phyloP scores from a whole-genome alignment of 2,329 filamentous ascomycete genomes.

The Dactylellina haptotyla region DNA sequence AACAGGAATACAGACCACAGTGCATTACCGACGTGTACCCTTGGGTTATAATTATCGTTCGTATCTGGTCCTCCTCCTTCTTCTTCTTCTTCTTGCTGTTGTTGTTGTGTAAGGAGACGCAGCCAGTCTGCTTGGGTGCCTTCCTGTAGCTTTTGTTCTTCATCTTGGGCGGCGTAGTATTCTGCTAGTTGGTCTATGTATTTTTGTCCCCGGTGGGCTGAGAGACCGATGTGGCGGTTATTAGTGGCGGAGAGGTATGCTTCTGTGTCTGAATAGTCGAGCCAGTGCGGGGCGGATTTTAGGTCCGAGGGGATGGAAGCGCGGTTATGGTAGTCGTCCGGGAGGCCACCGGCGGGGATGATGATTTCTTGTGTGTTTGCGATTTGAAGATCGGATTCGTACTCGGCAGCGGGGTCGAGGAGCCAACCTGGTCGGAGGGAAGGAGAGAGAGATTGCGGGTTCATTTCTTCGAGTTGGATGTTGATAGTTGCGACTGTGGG shows the following conservation, averaged over 20 bases:
- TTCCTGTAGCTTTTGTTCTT: neutral
- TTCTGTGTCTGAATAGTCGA: constrained; percentile 13
- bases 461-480: neutral
- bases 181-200: constrained; percentile 9
- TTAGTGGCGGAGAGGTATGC: neutral
- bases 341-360: neutral
- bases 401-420: neutral
- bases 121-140: too few relatives aligned
- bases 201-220: neutral
- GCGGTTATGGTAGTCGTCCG: neutral
- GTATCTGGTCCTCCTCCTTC: neutral
- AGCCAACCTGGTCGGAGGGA: neutral
- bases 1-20: constrained; percentile 4
- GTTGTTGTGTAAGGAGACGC: too few relatives aligned
- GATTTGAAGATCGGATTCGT: neutral
- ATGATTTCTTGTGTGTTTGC: neutral
- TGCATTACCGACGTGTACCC: neutral
- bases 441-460: neutral
- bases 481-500: neutral
- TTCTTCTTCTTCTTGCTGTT: neutral
- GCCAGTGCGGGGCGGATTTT: constrained; percentile 1
- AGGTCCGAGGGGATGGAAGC: neutral
- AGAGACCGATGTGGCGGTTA: neutral
- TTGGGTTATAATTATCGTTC: neutral
- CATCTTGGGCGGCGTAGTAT: neutral